These are phyloP conservation scores for Candida insectalens DNA, from an alignment of 805 yeast species.

Conservation along the genomic window DNA sequence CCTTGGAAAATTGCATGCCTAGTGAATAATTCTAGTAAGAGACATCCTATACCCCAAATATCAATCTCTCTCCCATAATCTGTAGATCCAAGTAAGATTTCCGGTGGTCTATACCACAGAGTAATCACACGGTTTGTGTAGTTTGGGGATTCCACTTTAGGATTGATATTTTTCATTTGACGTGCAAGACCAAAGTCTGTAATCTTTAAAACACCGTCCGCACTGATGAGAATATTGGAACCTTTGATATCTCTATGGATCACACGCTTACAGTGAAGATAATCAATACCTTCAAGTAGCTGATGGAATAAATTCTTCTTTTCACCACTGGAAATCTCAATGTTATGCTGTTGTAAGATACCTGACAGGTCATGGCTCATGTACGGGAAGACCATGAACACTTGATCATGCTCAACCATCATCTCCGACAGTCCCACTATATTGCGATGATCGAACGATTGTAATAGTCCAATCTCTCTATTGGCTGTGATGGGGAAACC, in stretches of 20 bases:
- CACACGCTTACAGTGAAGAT: conserved; percentile 57
- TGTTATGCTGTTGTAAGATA: conserved; percentile 64
- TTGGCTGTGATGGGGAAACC: conserved; percentile 96
- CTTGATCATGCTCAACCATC: conserved; percentile 69
- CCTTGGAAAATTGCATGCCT: conserved; percentile 79
- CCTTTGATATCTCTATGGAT: conserved; percentile 80
- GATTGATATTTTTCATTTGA: conserved; percentile 49
- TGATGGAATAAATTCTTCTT: conserved; percentile 60
- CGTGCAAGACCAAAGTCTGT: conserved; percentile 82
- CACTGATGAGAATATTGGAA: conserved; percentile 61
- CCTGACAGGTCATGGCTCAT: conserved; percentile 93
- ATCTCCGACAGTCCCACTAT: conserved; percentile 79
- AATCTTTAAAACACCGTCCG: conserved; percentile 53
- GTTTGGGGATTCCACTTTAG: conserved; percentile 49
- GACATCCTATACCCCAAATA: conserved; percentile 95
- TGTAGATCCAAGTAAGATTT: conserved; percentile 81
- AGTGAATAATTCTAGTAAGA: conserved; percentile 72
- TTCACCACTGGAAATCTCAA: conserved; percentile 51
- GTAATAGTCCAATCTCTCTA: conserved; percentile 80
- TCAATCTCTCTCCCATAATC: conserved; percentile 87
- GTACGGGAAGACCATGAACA: conserved; percentile 88
- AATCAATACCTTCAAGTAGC: conserved; percentile 56
- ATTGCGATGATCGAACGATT: conserved; percentile 72
- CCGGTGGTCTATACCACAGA: conserved; percentile 97
- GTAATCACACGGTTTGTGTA: conserved; percentile 95